These are phyloP conservation scores for Cocos nucifera DNA, from an alignment of 176 grass and related monocot genomes.

Conservation along the genomic window DNA sequence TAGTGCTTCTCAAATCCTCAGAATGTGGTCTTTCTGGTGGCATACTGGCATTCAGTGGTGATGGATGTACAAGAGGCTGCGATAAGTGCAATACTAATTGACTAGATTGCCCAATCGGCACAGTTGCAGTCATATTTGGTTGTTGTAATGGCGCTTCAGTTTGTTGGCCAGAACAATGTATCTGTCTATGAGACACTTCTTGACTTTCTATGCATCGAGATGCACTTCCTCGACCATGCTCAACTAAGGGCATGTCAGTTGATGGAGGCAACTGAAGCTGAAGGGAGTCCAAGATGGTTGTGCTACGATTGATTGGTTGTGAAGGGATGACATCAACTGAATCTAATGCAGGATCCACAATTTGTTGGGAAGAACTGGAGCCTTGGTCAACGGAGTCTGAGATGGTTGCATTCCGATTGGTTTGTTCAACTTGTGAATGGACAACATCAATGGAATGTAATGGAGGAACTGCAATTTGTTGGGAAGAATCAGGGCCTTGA, in stretches of 20 bases:
- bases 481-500: not conserved
- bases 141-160: not conserved
- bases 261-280: not conserved
- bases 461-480: conserved; percentile 6
- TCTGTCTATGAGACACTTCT: not conserved
- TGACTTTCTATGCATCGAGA: conserved; percentile 15
- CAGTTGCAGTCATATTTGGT: not conserved
- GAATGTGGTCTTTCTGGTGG: conserved; percentile 19
- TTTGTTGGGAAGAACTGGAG: conserved; percentile 17
- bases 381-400: not conserved
- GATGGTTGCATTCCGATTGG: too few relatives aligned
- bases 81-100: not conserved
- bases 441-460: conserved; percentile 20
- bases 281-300: not conserved
- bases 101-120: conserved; percentile 13
- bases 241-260: not conserved
- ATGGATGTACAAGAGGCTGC: conserved; percentile 25
- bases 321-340: not conserved
- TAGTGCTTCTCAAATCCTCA: conserved; percentile 20
- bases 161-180: not conserved
- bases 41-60: conserved; percentile 14
- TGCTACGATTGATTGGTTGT: not conserved
- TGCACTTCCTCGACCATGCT: not conserved
- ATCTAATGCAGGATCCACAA: conserved; percentile 3
- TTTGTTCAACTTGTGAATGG: not conserved